A percentile compares a stretch with the other conserved stretches of the same genome.
Conservation (phyloP, 1,139 yeast genomes). For the Yamadazyma atmosphaerica region DNA sequence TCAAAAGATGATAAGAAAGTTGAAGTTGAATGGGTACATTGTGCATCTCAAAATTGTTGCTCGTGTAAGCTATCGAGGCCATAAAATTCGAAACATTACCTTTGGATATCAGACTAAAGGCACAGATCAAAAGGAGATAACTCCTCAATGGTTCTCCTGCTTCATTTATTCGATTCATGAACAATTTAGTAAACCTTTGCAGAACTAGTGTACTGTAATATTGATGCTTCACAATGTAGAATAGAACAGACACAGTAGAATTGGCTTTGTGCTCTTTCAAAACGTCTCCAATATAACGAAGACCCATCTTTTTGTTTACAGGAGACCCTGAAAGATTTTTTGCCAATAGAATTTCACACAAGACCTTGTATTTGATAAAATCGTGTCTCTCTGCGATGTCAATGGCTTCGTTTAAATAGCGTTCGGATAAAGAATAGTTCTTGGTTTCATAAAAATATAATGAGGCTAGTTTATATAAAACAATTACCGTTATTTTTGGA, state of each 20-base stretch:
- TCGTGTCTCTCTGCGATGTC: slow-evolving; percentile 28
- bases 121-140: slow-evolving; percentile 23
- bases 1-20: slow-evolving; percentile 2
- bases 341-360: slow-evolving; percentile 4
- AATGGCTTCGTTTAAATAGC: slow-evolving; percentile 38
- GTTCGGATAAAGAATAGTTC: slow-evolving; percentile 39
- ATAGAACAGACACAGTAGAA: slow-evolving; percentile 1
- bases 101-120: slow-evolving; percentile 29
- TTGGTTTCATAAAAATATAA: slow-evolving; percentile 43
- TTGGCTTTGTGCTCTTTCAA: neutral
- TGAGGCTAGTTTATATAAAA: slow-evolving; percentile 35
- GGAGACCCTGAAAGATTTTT: neutral
- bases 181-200: slow-evolving; percentile 19
- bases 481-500: slow-evolving; percentile 29
- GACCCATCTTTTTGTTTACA: neutral
- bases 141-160: neutral
- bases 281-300: neutral
- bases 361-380: slow-evolving; percentile 1
- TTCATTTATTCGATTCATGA: neutral
- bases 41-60: slow-evolving; percentile 18
- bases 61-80: neutral
- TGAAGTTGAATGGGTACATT: slow-evolving; percentile 19
- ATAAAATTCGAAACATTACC: neutral
- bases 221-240: slow-evolving; percentile 5
- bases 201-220: slow-evolving; percentile 17